Evolutionary conservation across 805 yeast species (phyloP), one percentile per base, ranked within the genome.

Genomic region (Yarrowia sp.): DNA sequence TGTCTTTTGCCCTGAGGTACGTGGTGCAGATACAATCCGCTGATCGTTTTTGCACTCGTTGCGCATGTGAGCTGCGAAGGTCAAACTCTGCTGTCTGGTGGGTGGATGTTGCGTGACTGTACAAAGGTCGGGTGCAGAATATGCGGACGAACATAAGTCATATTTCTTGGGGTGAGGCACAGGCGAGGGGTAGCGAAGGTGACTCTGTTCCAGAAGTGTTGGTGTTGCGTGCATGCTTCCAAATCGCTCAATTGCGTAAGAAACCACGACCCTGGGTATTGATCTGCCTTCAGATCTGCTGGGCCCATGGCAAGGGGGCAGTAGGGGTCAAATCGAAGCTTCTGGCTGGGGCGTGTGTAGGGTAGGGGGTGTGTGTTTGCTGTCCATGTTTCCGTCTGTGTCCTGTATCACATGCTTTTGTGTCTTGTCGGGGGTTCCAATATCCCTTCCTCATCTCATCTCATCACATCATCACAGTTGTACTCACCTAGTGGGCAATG

Each of bases 401-500:
- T 36, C 41, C 22, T 6, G 43, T 48, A 19, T 48, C 54, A 19
- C 54, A n/a, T n/a, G n/a, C n/a, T n/a, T n/a, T n/a, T n/a, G n/a
- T n/a, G n/a, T n/a, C n/a, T n/a, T n/a, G n/a, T n/a, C n/a, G n/a
- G n/a, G n/a, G n/a, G n/a, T n/a, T n/a, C n/a, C n/a, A n/a, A n/a
- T n/a, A n/a, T n/a, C n/a, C n/a, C n/a, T n/a, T n/a, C n/a, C n/a
- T n/a, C n/a, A n/a, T n/a, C n/a, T n/a, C n/a, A n/a, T n/a, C n/a
- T 26, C 36, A 3, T 33, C 46, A 40, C 46, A 40, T 14, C n/a
- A 21, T 21, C n/a, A 2, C 9, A 21, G 32, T 43, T 26, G 30
- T 46, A 49, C 56, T 49, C 56, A 49, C 56, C 56, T 49, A 32
- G 56, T 49, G 56, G 56, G 56, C 56, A 49, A 49, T 49, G 56